These are phyloP conservation scores for Ganoderma lucidum DNA, from an alignment of 1,284 basidiomycete species.

Conservation along the genomic window DNA sequence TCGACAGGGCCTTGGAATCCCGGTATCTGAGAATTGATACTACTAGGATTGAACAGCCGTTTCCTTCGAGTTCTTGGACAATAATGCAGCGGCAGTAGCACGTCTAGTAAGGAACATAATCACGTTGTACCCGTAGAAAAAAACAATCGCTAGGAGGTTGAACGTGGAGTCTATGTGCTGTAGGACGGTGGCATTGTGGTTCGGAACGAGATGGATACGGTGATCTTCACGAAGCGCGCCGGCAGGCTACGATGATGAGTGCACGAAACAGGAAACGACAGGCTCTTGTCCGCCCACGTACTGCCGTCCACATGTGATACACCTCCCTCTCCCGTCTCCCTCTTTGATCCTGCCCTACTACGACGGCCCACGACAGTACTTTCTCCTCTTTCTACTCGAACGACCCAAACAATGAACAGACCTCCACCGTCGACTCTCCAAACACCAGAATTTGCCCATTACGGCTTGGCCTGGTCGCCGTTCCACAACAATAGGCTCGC, in stretches of 20 bases:
- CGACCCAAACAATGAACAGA: slow-evolving; percentile 51
- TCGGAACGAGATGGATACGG: too few species aligned
- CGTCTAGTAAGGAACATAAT: too few species aligned
- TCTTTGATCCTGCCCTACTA: neutral
- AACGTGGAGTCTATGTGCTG: too few species aligned
- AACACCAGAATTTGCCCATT: slow-evolving; percentile 90
- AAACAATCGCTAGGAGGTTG: too few species aligned
- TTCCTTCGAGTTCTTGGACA: too few species aligned
- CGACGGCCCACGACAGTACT: neutral
- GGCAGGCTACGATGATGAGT: neutral
- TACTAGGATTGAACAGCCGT: too few species aligned
- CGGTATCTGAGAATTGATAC: too few species aligned
- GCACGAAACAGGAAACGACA: neutral
- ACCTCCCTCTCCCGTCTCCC: slow-evolving; percentile 10
- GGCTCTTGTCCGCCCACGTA: too few species aligned
- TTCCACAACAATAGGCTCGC: slow-evolving; percentile 88
- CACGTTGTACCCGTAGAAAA: too few species aligned
- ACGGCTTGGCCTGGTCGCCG: slow-evolving; percentile 90
- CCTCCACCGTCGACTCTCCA: slow-evolving; percentile 60
- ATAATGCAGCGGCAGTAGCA: too few species aligned
- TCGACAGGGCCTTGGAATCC: too few species aligned
- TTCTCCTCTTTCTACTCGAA: neutral
- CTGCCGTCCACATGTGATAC: slow-evolving; percentile 43
- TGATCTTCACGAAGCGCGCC: neutral
- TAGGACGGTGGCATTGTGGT: too few species aligned